These are phyloP conservation scores for Hyaloscypha bicolor DNA, from an alignment of 495 filamentous ascomycete species.

Conservation along the genomic window DNA sequence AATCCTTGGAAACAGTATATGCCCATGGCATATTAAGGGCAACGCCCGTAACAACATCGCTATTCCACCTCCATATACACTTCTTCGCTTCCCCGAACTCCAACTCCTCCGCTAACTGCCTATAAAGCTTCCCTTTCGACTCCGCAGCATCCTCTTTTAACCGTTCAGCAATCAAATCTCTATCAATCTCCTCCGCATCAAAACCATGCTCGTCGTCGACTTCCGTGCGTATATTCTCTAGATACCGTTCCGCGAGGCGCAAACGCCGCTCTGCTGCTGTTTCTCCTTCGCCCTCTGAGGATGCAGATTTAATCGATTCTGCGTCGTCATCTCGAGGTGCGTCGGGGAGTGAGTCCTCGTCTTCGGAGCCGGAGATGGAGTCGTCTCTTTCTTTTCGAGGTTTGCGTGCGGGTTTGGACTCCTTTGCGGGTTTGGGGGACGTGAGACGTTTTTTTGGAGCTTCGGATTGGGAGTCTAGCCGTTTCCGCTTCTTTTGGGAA, in stretches of 20 bases:
- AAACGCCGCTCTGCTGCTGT: conserved; percentile 86
- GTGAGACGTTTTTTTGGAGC: conserved; percentile 47
- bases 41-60: conserved; percentile 75
- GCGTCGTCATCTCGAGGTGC: conserved; percentile 36
- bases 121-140: conserved; percentile 86
- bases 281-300: conserved; percentile 57
- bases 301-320: conserved; percentile 47
- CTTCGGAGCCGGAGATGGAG: conserved; percentile 87
- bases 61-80: conserved; percentile 74
- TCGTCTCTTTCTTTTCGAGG: conserved; percentile 36
- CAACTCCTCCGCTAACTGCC: conserved; percentile 70
- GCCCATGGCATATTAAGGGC: conserved; percentile 75
- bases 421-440: conserved; percentile 41
- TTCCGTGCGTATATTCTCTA: conserved; percentile 85
- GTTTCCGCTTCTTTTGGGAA: conserved; percentile 81
- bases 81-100: conserved; percentile 62
- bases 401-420: conserved; percentile 31
- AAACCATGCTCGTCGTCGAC: conserved; percentile 81
- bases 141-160: conserved; percentile 93
- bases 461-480: conserved; percentile 40
- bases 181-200: conserved; percentile 90
- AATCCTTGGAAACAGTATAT: conserved; percentile 88
- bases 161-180: conserved; percentile 85
- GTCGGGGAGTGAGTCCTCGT: conserved; percentile 47
- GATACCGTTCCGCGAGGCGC: conserved; percentile 88